Base-by-base conservation (phyloP, 306 rosid genomes). In the Vigna unguiculata region DNA sequence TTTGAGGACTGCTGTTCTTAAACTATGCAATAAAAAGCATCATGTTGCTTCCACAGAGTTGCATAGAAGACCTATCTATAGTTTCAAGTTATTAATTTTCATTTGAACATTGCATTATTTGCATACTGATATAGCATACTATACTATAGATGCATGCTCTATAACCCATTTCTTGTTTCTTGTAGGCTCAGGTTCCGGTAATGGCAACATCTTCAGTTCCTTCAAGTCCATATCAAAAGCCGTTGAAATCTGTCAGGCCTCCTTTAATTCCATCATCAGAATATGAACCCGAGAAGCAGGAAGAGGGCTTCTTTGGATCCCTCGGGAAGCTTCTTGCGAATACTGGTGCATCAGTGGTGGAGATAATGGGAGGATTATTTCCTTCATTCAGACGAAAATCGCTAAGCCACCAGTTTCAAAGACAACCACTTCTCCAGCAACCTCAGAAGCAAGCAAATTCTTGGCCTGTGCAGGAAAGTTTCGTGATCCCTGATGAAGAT, bases 381-480 rank as follows among this genome's bases (percentile, higher is more conserved):
- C 96, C 97, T 5, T 84, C 84, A 15, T 86, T 90, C 47, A 89
- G 86, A 76, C 87, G 80, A 74, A 85, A 76, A 61, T 82, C 90
- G 4, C 41, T 48, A 43, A 77, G 30, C 84, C 78, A 84, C 65
- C 84, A 81, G 57, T 76, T 75, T 74, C 90, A 75, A 74, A 80
- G 82, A 48, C 91, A 75, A 28, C 84, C 79, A 3, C 79, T 78
- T 64, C 22, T 76, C 69, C 87, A 57, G 64, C 88, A 79, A 71
- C 83, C 81, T 19, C 89, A 79, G 48, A 88, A 85, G 75, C 88
- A 81, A 57, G 70, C 82, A 54, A 84, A 82, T 78, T 32, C 86
- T 58, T 93, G 96, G 96, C 98, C 95, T 3, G 88, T 82, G 73
- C 98, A 93, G 77, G 98, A 93, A 69, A 93, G 98, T 78, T 91